A percentile compares a stretch with the other conserved stretches of the same genome.
phyloP scores from a whole-genome alignment of 2,329 filamentous ascomycete species.

The Pseudocercospora crystallina region DNA sequence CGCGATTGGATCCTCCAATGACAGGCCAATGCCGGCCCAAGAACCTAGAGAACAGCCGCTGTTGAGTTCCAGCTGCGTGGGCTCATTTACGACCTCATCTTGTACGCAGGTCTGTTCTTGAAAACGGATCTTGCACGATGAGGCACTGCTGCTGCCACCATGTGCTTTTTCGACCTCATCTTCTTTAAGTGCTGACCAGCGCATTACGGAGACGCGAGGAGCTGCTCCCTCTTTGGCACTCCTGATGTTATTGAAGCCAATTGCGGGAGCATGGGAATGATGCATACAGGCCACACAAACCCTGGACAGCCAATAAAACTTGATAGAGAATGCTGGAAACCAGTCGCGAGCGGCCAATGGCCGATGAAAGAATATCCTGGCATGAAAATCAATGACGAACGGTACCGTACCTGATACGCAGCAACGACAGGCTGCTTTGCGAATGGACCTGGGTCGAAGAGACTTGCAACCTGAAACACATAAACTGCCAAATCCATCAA shows the following conservation, averaged over 20 bases:
- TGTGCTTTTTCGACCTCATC: not conserved
- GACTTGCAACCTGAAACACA: too few relatives aligned
- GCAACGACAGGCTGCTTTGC: too few relatives aligned
- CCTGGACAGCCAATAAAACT: constrained; percentile 9
- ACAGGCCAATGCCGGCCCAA: constrained; percentile 15
- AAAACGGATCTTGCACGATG: constrained; percentile 4
- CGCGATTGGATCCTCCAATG: constrained; percentile 6
- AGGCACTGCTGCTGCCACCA: not conserved
- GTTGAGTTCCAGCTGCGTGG: constrained; percentile 3
- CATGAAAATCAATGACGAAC: too few relatives aligned
- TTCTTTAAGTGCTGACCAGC: constrained; percentile 4
- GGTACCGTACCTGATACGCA: too few relatives aligned
- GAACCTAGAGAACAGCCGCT: constrained; percentile 5
- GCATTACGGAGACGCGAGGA: constrained; percentile 4
- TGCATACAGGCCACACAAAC: constrained; percentile 4
- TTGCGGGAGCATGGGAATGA: constrained; percentile 11
- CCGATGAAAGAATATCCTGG: too few relatives aligned
- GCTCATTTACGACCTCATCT: constrained; percentile 11
- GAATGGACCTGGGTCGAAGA: too few relatives aligned
- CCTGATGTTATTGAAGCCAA: constrained; percentile 10
- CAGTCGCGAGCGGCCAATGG: too few relatives aligned
- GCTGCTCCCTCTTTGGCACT: constrained; percentile 1
- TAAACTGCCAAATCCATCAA: not conserved
- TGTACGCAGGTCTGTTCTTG: constrained; percentile 6
- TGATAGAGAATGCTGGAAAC: not conserved